Evolutionary conservation across 805 yeast genomes (phyloP).

Genomic region (Candida parachauliodes): DNA sequence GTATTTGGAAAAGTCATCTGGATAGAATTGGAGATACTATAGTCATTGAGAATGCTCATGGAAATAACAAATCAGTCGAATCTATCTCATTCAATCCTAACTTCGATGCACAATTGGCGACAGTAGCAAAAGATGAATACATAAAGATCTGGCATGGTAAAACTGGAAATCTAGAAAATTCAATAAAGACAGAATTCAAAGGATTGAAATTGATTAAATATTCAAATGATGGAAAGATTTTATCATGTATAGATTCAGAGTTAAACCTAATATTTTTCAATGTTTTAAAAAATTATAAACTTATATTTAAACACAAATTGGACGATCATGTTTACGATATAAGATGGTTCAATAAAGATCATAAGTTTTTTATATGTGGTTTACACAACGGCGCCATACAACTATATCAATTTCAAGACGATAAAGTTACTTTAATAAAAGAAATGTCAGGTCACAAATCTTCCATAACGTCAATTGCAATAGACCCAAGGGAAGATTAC

Average conservation of each 20-base stretch:
- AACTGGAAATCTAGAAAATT: constrained; percentile 28
- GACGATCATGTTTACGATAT: constrained; percentile 36
- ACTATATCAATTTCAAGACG: constrained; percentile 17
- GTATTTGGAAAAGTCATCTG: constrained; percentile 34
- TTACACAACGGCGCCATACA: constrained; percentile 44
- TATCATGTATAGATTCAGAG: constrained; percentile 42
- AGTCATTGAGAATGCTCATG: constrained; percentile 39
- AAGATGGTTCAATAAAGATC: constrained; percentile 45
- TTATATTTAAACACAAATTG: constrained; percentile 19
- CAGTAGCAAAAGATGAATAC: constrained; percentile 45
- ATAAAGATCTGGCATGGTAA: constrained; percentile 46
- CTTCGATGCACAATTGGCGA: constrained; percentile 42
- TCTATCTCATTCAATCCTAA: constrained; percentile 49
- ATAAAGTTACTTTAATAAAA: constrained; percentile 11
- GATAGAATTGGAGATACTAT: constrained; percentile 34
- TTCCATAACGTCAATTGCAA: constrained; percentile 41
- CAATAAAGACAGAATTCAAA: constrained; percentile 21
- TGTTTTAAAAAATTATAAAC: constrained; percentile 25
- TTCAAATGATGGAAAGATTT: constrained; percentile 44
- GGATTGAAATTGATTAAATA: constrained; percentile 27
- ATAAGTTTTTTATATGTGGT: constrained; percentile 33
- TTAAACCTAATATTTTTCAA: constrained; percentile 35
- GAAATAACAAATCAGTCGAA: constrained; percentile 27
- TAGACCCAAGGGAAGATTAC: constrained; percentile 52
- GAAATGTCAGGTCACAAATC: constrained; percentile 46